Base-by-base conservation (phyloP, 352 stramenopile genomes). In the Blastocystis sp. region DNA sequence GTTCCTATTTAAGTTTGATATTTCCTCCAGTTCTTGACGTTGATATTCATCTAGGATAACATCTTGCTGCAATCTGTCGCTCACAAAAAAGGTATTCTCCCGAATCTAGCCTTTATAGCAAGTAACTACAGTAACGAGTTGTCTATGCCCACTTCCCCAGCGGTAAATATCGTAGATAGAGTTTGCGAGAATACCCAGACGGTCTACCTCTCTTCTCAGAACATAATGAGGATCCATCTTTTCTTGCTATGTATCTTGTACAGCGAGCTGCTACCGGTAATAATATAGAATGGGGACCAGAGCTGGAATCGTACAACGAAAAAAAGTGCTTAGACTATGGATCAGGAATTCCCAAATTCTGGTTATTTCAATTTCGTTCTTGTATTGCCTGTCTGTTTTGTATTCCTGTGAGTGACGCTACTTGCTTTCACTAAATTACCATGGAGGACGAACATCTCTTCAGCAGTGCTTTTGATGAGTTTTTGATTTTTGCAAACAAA, bases 21-120 rank as follows among this genome's bases (percentile, higher is more conserved):
- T 84, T 39, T 63, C 73, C 55, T 84, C 73, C 26, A 84, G 26
- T 53, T 84, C 73, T 53, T 84, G 73, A 18, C 73, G 45, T 26
- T 84, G 73, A 66, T 84, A 53, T 34, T 64, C 73, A 68, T 84
- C 73, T 20, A 66, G 50, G 26, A 20, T 63, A n/a, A 55, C 26
- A 63, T 63, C 47, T 34, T 66, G 11, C 26, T 23, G 47, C 26
- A 84, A 9, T 45, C 20, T 23, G 2, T 63, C 34, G 2, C 37
- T 9, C 18, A 84, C 18, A 26, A 23, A 15, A 20, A 20, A 29
- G 3, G 23, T 69, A 15, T 39, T 41, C 18, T 68, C 20, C 29
- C 37, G 29, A 5, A 20, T 23, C 73, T 84, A 84, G 15, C 3
- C 0, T 39, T 23, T 26, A 55, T 45, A 39, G 2, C 1, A 68